Conservation (phyloP, 495 filamentous ascomycete species). For the Sphaerosporella brunnea region DNA sequence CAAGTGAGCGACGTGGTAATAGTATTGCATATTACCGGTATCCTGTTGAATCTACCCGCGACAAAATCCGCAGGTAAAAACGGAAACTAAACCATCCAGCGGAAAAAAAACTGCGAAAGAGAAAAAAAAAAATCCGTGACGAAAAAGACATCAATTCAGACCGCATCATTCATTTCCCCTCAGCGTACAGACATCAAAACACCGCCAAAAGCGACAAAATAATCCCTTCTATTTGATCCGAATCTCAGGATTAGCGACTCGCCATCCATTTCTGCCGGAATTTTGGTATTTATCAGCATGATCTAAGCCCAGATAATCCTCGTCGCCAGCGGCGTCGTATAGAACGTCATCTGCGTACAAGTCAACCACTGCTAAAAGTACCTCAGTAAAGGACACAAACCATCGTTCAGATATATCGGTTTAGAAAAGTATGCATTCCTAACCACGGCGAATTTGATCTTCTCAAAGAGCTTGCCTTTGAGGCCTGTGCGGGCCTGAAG, state of each 20-base stretch:
- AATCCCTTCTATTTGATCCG: conserved; percentile 21
- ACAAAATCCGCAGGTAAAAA: too few species aligned
- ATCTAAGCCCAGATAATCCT: conserved; percentile 78
- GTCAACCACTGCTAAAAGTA: conserved; percentile 16
- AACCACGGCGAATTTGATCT: conserved; percentile 87
- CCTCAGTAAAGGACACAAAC: conserved; percentile 34
- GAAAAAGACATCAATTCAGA: too few species aligned
- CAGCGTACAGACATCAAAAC: too few species aligned
- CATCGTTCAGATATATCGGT: conserved; percentile 70
- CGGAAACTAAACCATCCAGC: too few species aligned
- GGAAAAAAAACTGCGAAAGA: too few species aligned
- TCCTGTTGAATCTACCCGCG: too few species aligned
- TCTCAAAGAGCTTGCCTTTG: conserved; percentile 96
- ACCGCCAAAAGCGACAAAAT: not conserved
- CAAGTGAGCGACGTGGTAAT: too few species aligned
- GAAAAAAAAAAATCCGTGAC: too few species aligned
- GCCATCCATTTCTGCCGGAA: conserved; percentile 15
- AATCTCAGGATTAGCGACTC: conserved; percentile 20
- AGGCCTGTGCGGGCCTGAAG: conserved; percentile 78
- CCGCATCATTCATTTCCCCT: too few species aligned
- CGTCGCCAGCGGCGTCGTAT: conserved; percentile 48
- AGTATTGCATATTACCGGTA: too few species aligned
- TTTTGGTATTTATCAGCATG: conserved; percentile 51
- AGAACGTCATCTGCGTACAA: conserved; percentile 57
- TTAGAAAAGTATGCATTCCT: conserved; percentile 48